Evolutionary conservation across 1,284 basidiomycete genomes (phyloP).

Genomic region (Termitomyces sp.): DNA sequence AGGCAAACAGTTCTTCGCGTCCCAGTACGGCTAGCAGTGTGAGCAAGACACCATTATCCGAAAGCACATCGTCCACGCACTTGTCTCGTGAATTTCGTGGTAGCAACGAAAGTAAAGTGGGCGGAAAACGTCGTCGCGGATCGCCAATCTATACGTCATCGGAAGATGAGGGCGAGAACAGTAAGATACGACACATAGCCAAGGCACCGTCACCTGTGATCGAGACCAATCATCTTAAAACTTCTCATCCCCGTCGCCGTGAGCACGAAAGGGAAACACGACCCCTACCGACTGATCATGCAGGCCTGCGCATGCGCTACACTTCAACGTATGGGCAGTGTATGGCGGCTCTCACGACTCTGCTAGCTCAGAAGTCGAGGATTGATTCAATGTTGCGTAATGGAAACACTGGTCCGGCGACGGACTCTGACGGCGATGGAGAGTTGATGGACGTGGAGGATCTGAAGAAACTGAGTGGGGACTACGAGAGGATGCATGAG

Average conservation of each 20-base stretch:
- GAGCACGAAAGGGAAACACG: conserved; percentile 20
- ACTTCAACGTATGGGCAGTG: conserved; percentile 47
- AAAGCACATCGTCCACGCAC: conserved; percentile 15
- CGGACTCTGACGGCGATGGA: conserved; percentile 43
- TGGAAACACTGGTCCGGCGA: conserved; percentile 31
- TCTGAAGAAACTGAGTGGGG: conserved; percentile 37
- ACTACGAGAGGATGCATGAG: conserved; percentile 38
- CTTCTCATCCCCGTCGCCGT: conserved; percentile 19
- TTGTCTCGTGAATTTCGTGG: conserved; percentile 21
- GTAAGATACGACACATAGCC: conserved; percentile 20
- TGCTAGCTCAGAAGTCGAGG: conserved; percentile 44
- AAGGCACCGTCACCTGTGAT: conserved; percentile 16
- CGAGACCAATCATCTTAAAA: conserved; percentile 20
- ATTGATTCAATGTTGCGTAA: conserved; percentile 38
- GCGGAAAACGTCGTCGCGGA: conserved; percentile 33
- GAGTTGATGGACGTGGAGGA: conserved; percentile 53
- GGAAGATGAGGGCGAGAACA: conserved; percentile 42
- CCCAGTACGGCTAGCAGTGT: conserved; percentile 14
- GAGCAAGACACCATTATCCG: conserved; percentile 8
- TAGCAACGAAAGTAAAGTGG: conserved; percentile 24
- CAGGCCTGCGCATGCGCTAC: conserved; percentile 48
- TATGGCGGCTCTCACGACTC: conserved; percentile 38
- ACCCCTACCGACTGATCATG: conserved; percentile 44
- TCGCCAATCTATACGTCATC: conserved; percentile 59
- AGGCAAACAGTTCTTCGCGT: conserved; percentile 14